phyloP scores from a whole-genome alignment of 257 asterid species.

The Solanum peruvianum region DNA sequence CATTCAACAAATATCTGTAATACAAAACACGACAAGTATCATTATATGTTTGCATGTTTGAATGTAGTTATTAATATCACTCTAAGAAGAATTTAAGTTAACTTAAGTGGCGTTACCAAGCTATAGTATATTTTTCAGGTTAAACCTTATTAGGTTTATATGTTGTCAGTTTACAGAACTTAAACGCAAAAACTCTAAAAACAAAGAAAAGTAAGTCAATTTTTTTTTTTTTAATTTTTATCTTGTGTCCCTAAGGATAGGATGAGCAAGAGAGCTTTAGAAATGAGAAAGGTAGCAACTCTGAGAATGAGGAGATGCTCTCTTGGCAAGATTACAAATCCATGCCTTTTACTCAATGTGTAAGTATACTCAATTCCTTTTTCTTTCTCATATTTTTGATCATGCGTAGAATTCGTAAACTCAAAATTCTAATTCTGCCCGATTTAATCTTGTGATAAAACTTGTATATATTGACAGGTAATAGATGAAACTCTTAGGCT shows the following conservation, averaged over 20 bases:
- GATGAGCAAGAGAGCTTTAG: conserved; percentile 64
- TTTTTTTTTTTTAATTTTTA: not conserved
- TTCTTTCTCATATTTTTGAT: not conserved
- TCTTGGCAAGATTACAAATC: conserved; percentile 78
- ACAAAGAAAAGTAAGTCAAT: not conserved
- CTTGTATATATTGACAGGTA: conserved; percentile 29
- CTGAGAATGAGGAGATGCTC: conserved; percentile 33
- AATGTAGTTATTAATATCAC: not conserved
- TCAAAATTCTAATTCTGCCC: not conserved
- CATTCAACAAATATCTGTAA: not conserved
- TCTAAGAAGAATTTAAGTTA: not conserved
- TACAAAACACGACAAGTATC: not conserved
- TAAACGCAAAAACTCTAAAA: not conserved
- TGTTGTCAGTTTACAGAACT: not conserved
- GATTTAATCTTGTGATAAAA: not conserved
- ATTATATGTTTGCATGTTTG: not conserved
- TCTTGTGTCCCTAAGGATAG: conserved; percentile 20
- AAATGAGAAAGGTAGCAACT: conserved; percentile 16
- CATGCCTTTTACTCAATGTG: conserved; percentile 85
- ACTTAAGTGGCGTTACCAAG: not conserved
- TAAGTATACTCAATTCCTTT: conserved; percentile 13
- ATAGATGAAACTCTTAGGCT: conserved; percentile 83
- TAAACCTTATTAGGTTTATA: not conserved
- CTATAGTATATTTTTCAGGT: not conserved
- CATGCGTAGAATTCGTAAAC: not conserved